These are phyloP conservation scores for Monilinia fructicola DNA, from an alignment of 2,329 filamentous ascomycete species.

Conservation along the genomic window DNA sequence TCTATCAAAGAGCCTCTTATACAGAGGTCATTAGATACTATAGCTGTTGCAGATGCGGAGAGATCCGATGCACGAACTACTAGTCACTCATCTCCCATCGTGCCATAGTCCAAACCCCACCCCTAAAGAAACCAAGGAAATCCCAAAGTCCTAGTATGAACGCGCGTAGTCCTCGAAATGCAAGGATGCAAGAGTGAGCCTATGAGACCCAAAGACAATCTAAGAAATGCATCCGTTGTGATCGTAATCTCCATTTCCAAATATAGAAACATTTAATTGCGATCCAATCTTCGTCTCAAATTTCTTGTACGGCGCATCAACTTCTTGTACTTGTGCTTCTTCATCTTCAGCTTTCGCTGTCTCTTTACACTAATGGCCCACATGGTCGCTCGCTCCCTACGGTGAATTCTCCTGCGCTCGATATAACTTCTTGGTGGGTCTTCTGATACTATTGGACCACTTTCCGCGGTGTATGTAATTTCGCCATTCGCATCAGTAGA, in stretches of 20 bases:
- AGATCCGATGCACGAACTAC: neutral
- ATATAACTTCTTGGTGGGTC: conserved; percentile 54
- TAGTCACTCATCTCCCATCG: neutral
- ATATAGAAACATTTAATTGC: conserved; percentile 36
- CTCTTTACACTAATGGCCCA: conserved; percentile 85
- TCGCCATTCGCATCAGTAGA: conserved; percentile 60
- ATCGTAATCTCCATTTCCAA: conserved; percentile 7
- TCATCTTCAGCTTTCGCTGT: conserved; percentile 96
- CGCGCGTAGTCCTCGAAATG: neutral
- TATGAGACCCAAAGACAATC: neutral
- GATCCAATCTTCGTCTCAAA: conserved; percentile 67
- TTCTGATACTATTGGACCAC: conserved; percentile 56
- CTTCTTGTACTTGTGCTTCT: conserved; percentile 99
- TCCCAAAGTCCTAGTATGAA: conserved; percentile 14
- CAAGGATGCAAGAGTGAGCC: neutral
- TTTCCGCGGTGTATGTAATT: conserved; percentile 60
- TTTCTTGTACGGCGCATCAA: conserved; percentile 89
- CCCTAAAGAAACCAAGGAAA: conserved; percentile 17
- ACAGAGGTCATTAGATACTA: neutral
- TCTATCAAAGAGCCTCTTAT: neutral
- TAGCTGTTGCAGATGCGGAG: neutral
- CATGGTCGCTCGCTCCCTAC: conserved; percentile 57
- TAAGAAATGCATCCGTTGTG: neutral
- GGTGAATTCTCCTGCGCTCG: conserved; percentile 65
- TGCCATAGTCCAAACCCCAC: neutral